Evolutionary conservation across 495 filamentous ascomycete genomes (phyloP).

Genomic region (Podospora anserina): DNA sequence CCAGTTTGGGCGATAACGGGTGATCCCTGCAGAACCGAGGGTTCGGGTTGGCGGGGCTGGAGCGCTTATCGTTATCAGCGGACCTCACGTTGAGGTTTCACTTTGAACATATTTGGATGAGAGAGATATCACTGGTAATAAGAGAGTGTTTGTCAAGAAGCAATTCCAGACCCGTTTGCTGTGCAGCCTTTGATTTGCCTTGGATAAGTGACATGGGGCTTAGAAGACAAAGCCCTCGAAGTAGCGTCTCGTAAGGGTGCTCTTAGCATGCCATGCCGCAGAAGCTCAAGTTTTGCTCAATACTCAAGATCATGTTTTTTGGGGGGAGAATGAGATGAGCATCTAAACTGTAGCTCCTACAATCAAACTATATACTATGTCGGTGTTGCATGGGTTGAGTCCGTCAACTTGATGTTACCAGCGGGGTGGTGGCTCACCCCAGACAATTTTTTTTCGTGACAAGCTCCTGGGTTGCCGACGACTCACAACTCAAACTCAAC

Average conservation of each 20-base stretch:
- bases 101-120: background rate
- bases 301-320: background rate
- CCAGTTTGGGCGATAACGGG: background rate
- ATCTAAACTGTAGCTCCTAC: background rate
- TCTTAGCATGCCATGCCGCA: background rate
- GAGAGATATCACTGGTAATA: background rate
- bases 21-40: background rate
- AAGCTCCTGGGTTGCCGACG: background rate
- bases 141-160: background rate
- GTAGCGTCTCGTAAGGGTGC: background rate
- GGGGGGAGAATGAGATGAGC: background rate
- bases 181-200: background rate
- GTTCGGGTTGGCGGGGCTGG: background rate
- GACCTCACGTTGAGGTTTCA: background rate
- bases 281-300: background rate
- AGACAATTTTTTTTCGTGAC: background rate
- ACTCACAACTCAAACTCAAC: constrained; percentile 1
- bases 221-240: background rate
- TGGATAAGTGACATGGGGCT: background rate
- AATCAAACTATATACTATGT: background rate
- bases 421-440: background rate
- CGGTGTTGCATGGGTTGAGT: background rate
- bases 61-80: background rate
- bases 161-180: background rate
- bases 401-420: background rate